phyloP scores from a whole-genome alignment of 2,329 filamentous ascomycete species.

The Pseudogymnoascus pannorum region DNA sequence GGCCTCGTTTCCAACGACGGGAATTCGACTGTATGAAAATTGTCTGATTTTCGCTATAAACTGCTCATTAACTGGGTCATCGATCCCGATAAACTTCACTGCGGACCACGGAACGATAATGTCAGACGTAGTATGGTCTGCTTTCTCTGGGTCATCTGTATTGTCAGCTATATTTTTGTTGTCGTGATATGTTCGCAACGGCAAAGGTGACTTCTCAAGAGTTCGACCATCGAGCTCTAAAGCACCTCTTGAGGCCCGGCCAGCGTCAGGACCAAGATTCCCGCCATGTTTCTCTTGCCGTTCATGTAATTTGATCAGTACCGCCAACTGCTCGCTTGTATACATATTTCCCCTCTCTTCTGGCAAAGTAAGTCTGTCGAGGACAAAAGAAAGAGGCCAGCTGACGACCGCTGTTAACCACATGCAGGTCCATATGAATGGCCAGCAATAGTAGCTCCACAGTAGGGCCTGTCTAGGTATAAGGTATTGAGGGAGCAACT shows the following conservation, averaged over 20 bases:
- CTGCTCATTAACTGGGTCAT: constrained; percentile 20
- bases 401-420: constrained; percentile 20
- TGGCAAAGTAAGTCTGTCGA: constrained; percentile 14
- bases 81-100: constrained; percentile 21
- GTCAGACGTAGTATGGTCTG: constrained; percentile 10
- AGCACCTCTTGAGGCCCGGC: constrained; percentile 22
- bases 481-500: constrained; percentile 24
- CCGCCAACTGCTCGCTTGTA: constrained; percentile 18
- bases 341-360: constrained; percentile 16
- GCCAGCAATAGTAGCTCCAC: constrained; percentile 23
- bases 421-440: constrained; percentile 25
- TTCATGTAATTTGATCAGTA: constrained; percentile 22
- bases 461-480: constrained; percentile 20
- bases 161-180: background rate
- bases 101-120: constrained; percentile 20
- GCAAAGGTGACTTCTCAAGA: constrained; percentile 12
- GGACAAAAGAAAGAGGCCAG: constrained; percentile 20
- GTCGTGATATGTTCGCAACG: background rate
- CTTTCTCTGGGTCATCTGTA: constrained; percentile 7
- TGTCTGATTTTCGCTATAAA: constrained; percentile 22
- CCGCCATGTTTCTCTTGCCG: constrained; percentile 20
- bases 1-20: constrained; percentile 19
- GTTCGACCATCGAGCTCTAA: constrained; percentile 19
- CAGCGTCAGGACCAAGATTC: constrained; percentile 17
- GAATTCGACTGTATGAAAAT: constrained; percentile 26